Evolutionary conservation across 2,329 filamentous ascomycete species (phyloP).

Genomic region (Nemania diffusa): DNA sequence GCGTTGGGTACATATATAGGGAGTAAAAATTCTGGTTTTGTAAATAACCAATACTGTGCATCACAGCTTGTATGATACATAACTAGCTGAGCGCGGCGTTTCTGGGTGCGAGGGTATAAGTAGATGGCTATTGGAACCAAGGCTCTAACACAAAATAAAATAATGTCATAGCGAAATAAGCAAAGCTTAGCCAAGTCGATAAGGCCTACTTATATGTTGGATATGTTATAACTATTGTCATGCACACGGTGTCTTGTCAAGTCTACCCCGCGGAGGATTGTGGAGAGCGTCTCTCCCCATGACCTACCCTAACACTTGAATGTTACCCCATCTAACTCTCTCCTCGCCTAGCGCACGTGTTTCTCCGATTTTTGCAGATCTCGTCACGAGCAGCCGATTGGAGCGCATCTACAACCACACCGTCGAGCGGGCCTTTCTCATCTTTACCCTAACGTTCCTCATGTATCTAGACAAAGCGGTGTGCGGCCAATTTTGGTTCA

Average conservation of each 20-base stretch:
- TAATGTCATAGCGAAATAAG: neutral
- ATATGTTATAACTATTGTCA: neutral
- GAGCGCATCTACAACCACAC: conserved; percentile 22
- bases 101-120: conserved; percentile 6
- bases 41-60: conserved; percentile 26
- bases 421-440: conserved; percentile 11
- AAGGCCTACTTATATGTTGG: neutral
- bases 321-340: conserved; percentile 17
- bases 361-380: conserved; percentile 23
- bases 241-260: neutral
- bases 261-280: conserved; percentile 16
- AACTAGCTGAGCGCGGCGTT: conserved; percentile 37
- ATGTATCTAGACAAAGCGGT: neutral
- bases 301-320: neutral
- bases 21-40: neutral
- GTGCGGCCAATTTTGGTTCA: neutral
- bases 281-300: conserved; percentile 26
- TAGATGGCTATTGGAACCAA: neutral
- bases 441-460: conserved; percentile 9
- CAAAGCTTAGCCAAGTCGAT: neutral
- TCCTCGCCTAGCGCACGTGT: conserved; percentile 31
- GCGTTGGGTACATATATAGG: neutral
- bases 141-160: neutral
- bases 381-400: conserved; percentile 22
- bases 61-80: conserved; percentile 32